Percentiles rank a stretch among this genome's conserved stretches.
These are phyloP conservation scores for Tricladium varicosporioides DNA, from an alignment of 2,329 filamentous ascomycete genomes.

Conservation along the genomic window DNA sequence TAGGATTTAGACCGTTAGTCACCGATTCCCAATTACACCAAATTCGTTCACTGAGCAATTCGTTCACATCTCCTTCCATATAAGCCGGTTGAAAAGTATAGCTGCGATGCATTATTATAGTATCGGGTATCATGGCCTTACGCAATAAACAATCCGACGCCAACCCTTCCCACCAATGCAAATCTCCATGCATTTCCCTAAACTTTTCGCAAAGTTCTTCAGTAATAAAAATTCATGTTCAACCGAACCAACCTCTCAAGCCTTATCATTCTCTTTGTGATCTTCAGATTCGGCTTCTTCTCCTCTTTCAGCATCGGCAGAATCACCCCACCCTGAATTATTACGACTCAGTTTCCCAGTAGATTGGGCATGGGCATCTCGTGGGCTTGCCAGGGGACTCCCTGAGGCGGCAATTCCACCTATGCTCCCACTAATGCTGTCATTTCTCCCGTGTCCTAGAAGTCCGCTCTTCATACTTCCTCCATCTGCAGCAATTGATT, in stretches of 20 bases:
- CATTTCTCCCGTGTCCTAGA: conserved; percentile 73
- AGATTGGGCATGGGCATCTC: conserved; percentile 35
- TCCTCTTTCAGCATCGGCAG: conserved; percentile 21
- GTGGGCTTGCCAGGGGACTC: conserved; percentile 61
- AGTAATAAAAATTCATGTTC: background rate
- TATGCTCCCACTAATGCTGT: conserved; percentile 79
- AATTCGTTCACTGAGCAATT: background rate
- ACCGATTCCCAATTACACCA: background rate
- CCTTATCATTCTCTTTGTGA: conserved; percentile 13
- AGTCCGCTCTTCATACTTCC: conserved; percentile 77
- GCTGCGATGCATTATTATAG: conserved; percentile 21
- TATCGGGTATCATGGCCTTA: conserved; percentile 28
- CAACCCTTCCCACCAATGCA: conserved; percentile 2
- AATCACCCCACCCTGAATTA: conserved; percentile 30
- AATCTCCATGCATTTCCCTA: conserved; percentile 1
- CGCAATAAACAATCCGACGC: conserved; percentile 15
- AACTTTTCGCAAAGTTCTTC: background rate
- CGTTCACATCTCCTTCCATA: background rate
- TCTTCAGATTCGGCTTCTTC: conserved; percentile 15
- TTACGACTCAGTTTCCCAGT: conserved; percentile 29
- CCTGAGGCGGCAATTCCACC: conserved; percentile 49
- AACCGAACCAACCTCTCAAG: conserved; percentile 3
- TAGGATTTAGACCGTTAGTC: background rate
- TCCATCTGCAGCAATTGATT: conserved; percentile 57
- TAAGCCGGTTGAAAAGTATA: background rate